phyloP scores from a whole-genome alignment of 768 basidiomycete genomes.

The Boletus sp. region DNA sequence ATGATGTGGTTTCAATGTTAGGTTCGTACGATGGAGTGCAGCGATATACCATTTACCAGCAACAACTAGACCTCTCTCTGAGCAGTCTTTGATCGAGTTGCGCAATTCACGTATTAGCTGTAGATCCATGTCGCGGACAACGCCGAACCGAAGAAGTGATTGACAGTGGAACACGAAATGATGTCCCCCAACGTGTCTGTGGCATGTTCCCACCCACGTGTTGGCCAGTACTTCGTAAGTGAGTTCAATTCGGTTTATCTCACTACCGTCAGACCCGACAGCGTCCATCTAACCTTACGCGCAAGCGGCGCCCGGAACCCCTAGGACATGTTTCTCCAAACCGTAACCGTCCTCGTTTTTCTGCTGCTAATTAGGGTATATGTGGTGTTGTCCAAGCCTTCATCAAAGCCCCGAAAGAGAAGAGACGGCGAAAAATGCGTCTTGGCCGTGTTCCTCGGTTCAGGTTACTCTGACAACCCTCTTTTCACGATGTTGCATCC shows the following conservation, averaged over 20 bases:
- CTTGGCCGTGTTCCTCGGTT: conserved; percentile 89
- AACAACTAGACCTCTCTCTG: conserved; percentile 63
- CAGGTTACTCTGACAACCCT: conserved; percentile 52
- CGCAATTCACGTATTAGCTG: conserved; percentile 56
- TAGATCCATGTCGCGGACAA: conserved; percentile 37
- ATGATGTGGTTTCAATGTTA: conserved; percentile 16
- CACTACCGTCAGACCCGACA: background rate
- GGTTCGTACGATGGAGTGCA: conserved; percentile 4
- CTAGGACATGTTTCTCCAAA: conserved; percentile 15
- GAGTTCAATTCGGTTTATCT: background rate
- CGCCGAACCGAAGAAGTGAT: background rate
- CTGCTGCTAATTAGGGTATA: conserved; percentile 20
- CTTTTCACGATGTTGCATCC: background rate
- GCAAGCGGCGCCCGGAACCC: background rate
- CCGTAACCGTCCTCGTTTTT: background rate
- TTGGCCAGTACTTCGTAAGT: background rate
- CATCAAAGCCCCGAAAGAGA: conserved; percentile 13
- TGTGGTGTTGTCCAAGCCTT: conserved; percentile 12
- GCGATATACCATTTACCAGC: conserved; percentile 73
- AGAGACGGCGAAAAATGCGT: conserved; percentile 33
- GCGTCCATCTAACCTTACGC: background rate
- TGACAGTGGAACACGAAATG: background rate
- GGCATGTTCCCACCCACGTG: conserved; percentile 14
- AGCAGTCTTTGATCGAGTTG: conserved; percentile 64
- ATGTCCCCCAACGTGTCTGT: background rate